Base-by-base conservation (phyloP, 495 filamentous ascomycete genomes). In the Lophium mytilinum region DNA sequence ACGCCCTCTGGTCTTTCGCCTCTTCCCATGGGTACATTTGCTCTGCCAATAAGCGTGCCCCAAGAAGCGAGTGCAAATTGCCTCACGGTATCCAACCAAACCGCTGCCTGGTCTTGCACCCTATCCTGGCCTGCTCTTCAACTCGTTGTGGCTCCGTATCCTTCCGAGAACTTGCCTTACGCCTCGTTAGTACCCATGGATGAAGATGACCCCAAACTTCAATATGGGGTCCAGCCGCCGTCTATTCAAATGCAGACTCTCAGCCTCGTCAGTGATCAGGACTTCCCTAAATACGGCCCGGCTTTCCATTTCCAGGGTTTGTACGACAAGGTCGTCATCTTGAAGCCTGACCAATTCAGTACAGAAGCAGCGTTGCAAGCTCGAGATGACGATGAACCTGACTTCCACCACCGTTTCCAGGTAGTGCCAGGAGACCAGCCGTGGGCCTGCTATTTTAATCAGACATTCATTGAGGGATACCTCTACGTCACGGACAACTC, bases 391-490 rank as follows among this genome's bases (percentile, higher is more conserved):
- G 49, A 53, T 42, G 11, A 7, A 17, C 18, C 1, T 58, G 59
- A 53, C 34, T 72, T 39, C 34, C 50, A 53, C 10, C 62, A 60
- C 40, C 63, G 63, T 33, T 56, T 58, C 43, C 60, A 77, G 15
- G 80, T 81, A 3, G 62, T 78, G 50, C 70, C 74, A 1, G 83
- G 83, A 0, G 84, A 91, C 37, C 81, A 78, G 50, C 85, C 88
- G 1, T 96, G 90, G 90, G 83, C 88, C 61, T 96, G 91, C 69
- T 85, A 78, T 65, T 96, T 89, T 89, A 90, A 92, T 57, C 75
- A 81, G 5, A 95, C 90, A 0, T 76, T 82, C 45, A 73, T 96
- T 46, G 89, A 95, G 60, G 76, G 84, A 15, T 93, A 90, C 68
- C 82, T 96, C 55, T 96, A 91, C 67, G 74, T 85, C 39, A 50